Conservation (phyloP, 2,329 filamentous ascomycete genomes). For the Cordyceps pruinosa region DNA sequence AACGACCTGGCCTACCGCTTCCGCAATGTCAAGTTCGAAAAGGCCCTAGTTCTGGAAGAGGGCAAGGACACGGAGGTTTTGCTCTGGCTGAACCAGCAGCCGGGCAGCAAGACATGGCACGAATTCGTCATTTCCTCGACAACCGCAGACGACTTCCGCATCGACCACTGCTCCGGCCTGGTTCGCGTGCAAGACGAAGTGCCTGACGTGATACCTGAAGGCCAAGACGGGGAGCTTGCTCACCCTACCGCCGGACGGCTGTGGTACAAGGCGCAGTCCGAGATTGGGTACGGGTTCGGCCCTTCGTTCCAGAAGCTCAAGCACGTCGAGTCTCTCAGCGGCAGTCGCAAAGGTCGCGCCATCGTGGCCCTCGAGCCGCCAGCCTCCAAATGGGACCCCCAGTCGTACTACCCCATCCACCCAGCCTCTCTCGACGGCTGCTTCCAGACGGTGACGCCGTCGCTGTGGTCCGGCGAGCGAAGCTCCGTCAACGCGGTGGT, state of each 20-base stretch:
- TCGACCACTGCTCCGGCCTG: not conserved
- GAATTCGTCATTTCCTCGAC: not conserved
- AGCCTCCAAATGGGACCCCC: slow-evolving; percentile 1
- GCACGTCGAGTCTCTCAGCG: slow-evolving; percentile 2
- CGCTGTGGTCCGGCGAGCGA: slow-evolving; percentile 16
- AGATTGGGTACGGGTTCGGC: slow-evolving; percentile 2
- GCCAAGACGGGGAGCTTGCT: not conserved
- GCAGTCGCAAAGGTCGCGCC: not conserved
- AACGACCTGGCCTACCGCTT: not conserved
- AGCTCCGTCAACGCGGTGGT: slow-evolving; percentile 13
- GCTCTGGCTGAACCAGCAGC: not conserved
- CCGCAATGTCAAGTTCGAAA: slow-evolving; percentile 9
- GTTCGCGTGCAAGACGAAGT: not conserved
- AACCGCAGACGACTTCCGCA: not conserved
- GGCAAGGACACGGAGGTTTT: not conserved
- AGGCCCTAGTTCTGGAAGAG: not conserved
- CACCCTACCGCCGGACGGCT: not conserved
- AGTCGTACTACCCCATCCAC: slow-evolving; percentile 25
- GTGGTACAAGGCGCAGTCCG: slow-evolving; percentile 3
- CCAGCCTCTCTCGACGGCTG: slow-evolving; percentile 28
- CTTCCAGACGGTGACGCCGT: slow-evolving; percentile 20
- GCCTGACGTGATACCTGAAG: not conserved
- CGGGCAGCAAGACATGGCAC: not conserved
- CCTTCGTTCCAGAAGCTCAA: slow-evolving; percentile 4
- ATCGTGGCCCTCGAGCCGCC: not conserved